phyloP scores from a whole-genome alignment of 805 yeast species.

The Candida golubevii region DNA sequence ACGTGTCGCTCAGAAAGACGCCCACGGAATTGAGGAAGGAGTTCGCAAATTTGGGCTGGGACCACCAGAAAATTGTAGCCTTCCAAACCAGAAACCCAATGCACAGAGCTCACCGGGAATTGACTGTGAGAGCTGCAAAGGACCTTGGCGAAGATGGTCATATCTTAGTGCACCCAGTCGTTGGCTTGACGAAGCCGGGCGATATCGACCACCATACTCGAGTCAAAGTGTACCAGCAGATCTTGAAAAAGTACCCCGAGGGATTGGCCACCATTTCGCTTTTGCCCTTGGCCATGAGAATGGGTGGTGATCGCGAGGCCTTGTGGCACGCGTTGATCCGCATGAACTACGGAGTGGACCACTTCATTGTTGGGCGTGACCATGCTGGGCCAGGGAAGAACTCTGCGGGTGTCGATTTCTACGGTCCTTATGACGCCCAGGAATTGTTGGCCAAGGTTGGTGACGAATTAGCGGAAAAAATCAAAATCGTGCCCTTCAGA shows the following conservation, averaged over 20 bases:
- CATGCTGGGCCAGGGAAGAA: constrained; percentile 94
- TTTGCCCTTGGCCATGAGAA: constrained; percentile 95
- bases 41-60: constrained; percentile 79
- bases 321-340: constrained; percentile 97
- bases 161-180: constrained; percentile 92
- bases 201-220: constrained; percentile 97
- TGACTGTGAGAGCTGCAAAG: constrained; percentile 95
- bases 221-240: constrained; percentile 90
- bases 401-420: constrained; percentile 89
- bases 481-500: constrained; percentile 92
- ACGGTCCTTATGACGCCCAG: constrained; percentile 97
- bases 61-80: constrained; percentile 71
- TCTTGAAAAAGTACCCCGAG: constrained; percentile 87
- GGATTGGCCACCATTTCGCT: constrained; percentile 89
- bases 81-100: constrained; percentile 98
- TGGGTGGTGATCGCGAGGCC: constrained; percentile 99
- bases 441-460: constrained; percentile 72
- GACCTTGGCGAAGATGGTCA: constrained; percentile 73
- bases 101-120: constrained; percentile 97
- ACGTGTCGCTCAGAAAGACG: constrained; percentile 79
- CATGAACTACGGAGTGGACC: constrained; percentile 94
- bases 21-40: constrained; percentile 88
- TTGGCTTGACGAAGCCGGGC: constrained; percentile 95
- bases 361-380: constrained; percentile 96
- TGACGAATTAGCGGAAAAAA: constrained; percentile 62